phyloP scores from a whole-genome alignment of 495 filamentous ascomycete genomes.

The Aspergillus carlsbadensis region DNA sequence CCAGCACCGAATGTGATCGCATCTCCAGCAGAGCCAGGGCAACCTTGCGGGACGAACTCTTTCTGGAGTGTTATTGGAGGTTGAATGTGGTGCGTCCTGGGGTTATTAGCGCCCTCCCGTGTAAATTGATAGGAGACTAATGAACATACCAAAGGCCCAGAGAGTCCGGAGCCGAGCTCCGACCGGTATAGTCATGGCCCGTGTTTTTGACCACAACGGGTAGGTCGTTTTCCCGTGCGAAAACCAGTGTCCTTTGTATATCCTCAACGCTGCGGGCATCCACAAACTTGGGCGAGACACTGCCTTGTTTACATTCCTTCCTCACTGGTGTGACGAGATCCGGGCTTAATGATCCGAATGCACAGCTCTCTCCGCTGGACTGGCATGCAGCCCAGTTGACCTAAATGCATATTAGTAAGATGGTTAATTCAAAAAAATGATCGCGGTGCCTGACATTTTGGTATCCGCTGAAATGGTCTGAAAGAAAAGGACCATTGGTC shows the following conservation, averaged over 20 bases:
- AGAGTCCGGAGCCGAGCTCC: conserved; percentile 49
- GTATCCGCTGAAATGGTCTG: conserved; percentile 20
- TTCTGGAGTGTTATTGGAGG: not conserved
- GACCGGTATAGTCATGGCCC: conserved; percentile 52
- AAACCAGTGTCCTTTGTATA: conserved; percentile 15
- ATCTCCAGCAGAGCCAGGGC: conserved; percentile 4
- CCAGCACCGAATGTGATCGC: conserved; percentile 51
- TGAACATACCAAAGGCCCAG: conserved; percentile 46
- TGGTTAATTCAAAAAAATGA: conserved; percentile 20
- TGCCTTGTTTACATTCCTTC: conserved; percentile 18
- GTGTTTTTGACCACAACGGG: conserved; percentile 54
- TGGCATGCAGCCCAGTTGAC: conserved; percentile 10
- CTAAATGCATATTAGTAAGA: conserved; percentile 1
- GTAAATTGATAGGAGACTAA: not conserved
- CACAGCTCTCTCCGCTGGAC: conserved; percentile 3
- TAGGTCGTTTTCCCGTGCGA: conserved; percentile 15
- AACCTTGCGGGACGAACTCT: conserved; percentile 3
- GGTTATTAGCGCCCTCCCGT: not conserved
- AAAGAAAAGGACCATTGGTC: conserved; percentile 20
- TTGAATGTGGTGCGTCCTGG: conserved; percentile 4
- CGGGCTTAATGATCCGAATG: not conserved
- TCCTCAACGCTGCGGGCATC: conserved; percentile 16
- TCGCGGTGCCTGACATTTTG: conserved; percentile 15
- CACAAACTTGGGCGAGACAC: conserved; percentile 21
- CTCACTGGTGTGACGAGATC: not conserved